A percentile compares a stretch with the other conserved stretches of the same genome.
These are phyloP conservation scores for Closterium sp. DNA, from an alignment of 139 green algal species.

Conservation along the genomic window DNA sequence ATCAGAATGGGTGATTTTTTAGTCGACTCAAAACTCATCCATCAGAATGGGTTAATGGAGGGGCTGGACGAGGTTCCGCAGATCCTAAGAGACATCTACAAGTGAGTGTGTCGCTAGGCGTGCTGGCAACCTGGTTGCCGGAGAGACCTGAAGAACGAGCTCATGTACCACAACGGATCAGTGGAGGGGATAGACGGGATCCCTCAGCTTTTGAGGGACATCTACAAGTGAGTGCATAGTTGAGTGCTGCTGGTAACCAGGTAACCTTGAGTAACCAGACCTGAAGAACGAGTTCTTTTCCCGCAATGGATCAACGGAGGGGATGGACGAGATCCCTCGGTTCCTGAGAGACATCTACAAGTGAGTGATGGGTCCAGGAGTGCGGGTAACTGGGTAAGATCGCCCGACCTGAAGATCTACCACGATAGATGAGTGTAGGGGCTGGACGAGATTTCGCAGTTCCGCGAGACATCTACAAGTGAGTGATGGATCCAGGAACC, in stretches of 20 bases:
- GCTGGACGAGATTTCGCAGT: slow-evolving; percentile 77
- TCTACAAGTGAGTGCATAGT: slow-evolving; percentile 82
- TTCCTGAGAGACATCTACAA: slow-evolving; percentile 94
- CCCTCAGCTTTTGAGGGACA: slow-evolving; percentile 79
- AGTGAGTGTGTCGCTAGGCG: slow-evolving; percentile 63
- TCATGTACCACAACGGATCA: slow-evolving; percentile 79
- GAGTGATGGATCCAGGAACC: too few relatives aligned
- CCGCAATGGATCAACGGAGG: slow-evolving; percentile 69
- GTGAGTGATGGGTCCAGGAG: slow-evolving; percentile 42
- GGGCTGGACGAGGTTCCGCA: slow-evolving; percentile 77
- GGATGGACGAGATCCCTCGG: slow-evolving; percentile 78
- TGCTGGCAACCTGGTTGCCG: too few relatives aligned
- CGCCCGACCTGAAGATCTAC: slow-evolving; percentile 77
- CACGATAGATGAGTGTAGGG: slow-evolving; percentile 71
- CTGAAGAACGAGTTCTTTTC: slow-evolving; percentile 84
- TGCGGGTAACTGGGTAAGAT: too few relatives aligned
- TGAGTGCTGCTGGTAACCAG: too few relatives aligned
- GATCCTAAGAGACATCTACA: slow-evolving; percentile 90
- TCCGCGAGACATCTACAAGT: too few relatives aligned
- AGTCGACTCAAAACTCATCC: too few relatives aligned
- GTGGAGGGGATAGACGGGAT: slow-evolving; percentile 74
- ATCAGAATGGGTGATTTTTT: too few relatives aligned
- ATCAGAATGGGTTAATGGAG: slow-evolving; percentile 71
- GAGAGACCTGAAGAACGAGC: slow-evolving; percentile 83
- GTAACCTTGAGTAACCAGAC: slow-evolving; percentile 67